phyloP scores from a whole-genome alignment of 148 eudicot species.

The Chenopodium berlandieri region DNA sequence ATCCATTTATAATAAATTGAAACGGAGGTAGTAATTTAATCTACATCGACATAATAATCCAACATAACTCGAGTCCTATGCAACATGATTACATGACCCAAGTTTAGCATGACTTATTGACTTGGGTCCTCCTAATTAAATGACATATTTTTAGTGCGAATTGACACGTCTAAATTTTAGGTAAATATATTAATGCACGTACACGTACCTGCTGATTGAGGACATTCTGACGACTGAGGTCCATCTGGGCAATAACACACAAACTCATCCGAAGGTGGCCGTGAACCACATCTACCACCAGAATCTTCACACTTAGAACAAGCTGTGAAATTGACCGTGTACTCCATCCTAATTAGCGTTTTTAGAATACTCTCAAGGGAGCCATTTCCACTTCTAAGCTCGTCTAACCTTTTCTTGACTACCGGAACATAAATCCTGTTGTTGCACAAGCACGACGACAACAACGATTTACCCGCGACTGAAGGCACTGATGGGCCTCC shows the following conservation, averaged over 20 bases:
- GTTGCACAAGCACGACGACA: neutral
- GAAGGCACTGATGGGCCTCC: neutral
- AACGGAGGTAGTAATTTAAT: no score
- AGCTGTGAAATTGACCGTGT: neutral
- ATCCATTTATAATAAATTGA: no score
- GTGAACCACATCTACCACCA: slow-evolving; percentile 25
- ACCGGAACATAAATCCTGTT: slow-evolving; percentile 4
- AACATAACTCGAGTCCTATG: no score
- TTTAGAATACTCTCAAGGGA: neutral
- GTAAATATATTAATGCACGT: no score
- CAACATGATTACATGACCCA: no score
- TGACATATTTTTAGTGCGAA: neutral
- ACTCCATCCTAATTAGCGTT: neutral
- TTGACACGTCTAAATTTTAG: no score
- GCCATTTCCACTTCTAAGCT: neutral
- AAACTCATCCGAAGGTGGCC: neutral
- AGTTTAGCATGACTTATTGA: no score
- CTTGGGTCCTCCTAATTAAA: neutral
- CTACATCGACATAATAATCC: no score
- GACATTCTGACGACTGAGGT: neutral
- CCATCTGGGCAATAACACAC: slow-evolving; percentile 19
- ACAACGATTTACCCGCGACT: neutral
- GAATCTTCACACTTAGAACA: slow-evolving; percentile 15
- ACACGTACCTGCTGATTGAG: neutral
- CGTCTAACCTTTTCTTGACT: neutral